Evolutionary conservation across 1,139 yeast genomes (phyloP).

Genomic region (Meyerozyma smithsonii): DNA sequence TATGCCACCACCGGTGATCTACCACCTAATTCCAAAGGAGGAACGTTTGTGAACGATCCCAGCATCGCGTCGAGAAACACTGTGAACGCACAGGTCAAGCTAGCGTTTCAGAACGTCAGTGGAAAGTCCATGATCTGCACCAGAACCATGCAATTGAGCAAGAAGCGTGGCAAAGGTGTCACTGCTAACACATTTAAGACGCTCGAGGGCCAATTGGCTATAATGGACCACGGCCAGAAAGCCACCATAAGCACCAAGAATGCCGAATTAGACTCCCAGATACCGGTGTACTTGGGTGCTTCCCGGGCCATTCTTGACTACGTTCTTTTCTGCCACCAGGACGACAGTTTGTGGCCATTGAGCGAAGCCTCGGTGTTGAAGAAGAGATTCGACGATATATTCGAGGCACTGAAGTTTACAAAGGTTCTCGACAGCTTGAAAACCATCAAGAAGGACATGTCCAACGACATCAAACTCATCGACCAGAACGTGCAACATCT

Average conservation of each 20-base stretch:
- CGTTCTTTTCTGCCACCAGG: conserved; percentile 96
- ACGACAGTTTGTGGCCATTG: conserved; percentile 94
- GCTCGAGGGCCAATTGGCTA: conserved; percentile 79
- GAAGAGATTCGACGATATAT: conserved; percentile 92
- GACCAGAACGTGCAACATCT: conserved; percentile 77
- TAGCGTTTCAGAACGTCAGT: conserved; percentile 74
- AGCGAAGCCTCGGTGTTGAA: conserved; percentile 87
- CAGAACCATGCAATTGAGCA: conserved; percentile 71
- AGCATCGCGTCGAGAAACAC: conserved; percentile 69
- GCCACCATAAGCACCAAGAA: conserved; percentile 77
- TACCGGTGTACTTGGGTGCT: conserved; percentile 83
- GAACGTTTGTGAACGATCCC: conserved; percentile 96
- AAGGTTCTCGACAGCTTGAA: conserved; percentile 84
- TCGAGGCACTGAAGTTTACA: conserved; percentile 90
- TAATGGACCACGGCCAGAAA: conserved; percentile 60
- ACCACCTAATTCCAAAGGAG: conserved; percentile 95
- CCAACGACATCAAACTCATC: conserved; percentile 66
- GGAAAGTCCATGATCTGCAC: conserved; percentile 82
- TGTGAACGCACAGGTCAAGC: conserved; percentile 84
- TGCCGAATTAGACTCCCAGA: conserved; percentile 76
- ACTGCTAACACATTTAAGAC: conserved; percentile 74
- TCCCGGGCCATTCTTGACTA: conserved; percentile 84
- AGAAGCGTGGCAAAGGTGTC: conserved; percentile 39
- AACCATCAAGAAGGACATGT: conserved; percentile 69
- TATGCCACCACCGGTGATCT: conserved; percentile 94